Base-by-base conservation (phyloP, 805 yeast species). In the Spathaspora gorwiae region DNA sequence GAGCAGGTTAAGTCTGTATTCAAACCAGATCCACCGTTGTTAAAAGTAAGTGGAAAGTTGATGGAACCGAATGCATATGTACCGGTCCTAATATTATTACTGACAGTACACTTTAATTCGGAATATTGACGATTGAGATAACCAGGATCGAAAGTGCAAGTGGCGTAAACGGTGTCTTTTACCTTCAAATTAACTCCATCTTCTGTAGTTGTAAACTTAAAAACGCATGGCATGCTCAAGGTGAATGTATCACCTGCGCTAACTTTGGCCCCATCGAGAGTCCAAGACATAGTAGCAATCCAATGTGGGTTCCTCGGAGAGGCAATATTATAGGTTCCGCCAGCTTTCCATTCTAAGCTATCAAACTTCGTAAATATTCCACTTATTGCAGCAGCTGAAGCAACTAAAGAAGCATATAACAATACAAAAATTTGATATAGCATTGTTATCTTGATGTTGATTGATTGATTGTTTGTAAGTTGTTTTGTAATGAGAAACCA, bases 171-270 rank as follows among this genome's bases (percentile, higher is more conserved):
- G 9, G 26, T 42, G 3, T 45, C 46, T 26, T 52, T 48, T 2
- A 46, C 57, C 9, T 5, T 14, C 30, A 56, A 50, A 35, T 45
- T 39, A 8, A 61, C 42, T 4, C 47, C 26, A n/a, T 44, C 10
- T 19, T 46, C 29, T 5, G 47, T 15, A 2, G 54, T 37, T 1
- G 55, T 54, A 41, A 61, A 55, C 36, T 54, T 54, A 45, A 49
- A 61, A 12, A 56, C 63, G 47, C 63, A 54, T 2, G 66, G 66
- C 50, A 64, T 43, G 27, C 43, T 39, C 39, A 64, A 54, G 6
- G 53, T 43, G 35, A 64, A 62, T 8, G 62, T 60, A 45, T 64
- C 68, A 29, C 64, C 64, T 0, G 66, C 35, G 0, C 15, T 13
- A 1, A 50, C 51, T 5, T 42, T 37, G 7, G 43, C 2, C 13